Percentiles rank a stretch among this genome's conserved stretches.
phyloP scores from a whole-genome alignment of 2,329 filamentous ascomycete species.

The Orbilia ellipsospora region DNA sequence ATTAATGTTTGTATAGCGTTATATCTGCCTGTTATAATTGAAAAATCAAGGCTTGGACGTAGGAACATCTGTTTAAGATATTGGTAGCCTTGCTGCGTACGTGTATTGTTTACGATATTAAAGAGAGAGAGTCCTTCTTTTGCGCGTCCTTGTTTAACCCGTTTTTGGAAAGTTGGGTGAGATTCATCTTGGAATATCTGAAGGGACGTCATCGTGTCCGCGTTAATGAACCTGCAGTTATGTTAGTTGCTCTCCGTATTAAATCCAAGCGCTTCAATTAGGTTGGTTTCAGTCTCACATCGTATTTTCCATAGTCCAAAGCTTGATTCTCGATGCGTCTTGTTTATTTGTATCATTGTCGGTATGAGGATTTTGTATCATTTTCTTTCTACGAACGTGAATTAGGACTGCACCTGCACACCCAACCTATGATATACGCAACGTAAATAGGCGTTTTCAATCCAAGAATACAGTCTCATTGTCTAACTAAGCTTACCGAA shows the following conservation, averaged over 20 bases:
- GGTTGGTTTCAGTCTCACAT: slow-evolving; percentile 66
- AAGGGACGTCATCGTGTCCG: slow-evolving; percentile 81
- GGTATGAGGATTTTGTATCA: slow-evolving; percentile 72
- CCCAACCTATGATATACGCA: slow-evolving; percentile 67
- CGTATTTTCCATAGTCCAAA: slow-evolving; percentile 75
- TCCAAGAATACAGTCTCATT: slow-evolving; percentile 60
- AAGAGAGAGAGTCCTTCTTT: slow-evolving; percentile 85
- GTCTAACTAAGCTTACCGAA: slow-evolving; percentile 71
- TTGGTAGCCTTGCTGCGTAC: slow-evolving; percentile 80
- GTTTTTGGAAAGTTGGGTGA: slow-evolving; percentile 83
- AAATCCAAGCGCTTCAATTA: background rate
- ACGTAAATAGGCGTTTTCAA: background rate
- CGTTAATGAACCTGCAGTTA: slow-evolving; percentile 77
- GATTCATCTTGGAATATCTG: slow-evolving; percentile 86
- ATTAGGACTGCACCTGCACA: slow-evolving; percentile 89
- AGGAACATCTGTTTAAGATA: slow-evolving; percentile 83
- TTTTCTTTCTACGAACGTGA: slow-evolving; percentile 77
- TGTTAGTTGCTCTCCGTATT: background rate
- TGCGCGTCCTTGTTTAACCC: slow-evolving; percentile 76
- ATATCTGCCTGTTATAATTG: slow-evolving; percentile 77
- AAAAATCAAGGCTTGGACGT: slow-evolving; percentile 76
- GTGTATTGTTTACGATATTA: slow-evolving; percentile 61
- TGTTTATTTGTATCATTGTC: slow-evolving; percentile 70
- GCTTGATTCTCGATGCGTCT: slow-evolving; percentile 73
- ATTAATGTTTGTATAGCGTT: slow-evolving; percentile 75